Evolutionary conservation across 768 basidiomycete species (phyloP).

Genomic region (Hemileccinum rubropunctum): DNA sequence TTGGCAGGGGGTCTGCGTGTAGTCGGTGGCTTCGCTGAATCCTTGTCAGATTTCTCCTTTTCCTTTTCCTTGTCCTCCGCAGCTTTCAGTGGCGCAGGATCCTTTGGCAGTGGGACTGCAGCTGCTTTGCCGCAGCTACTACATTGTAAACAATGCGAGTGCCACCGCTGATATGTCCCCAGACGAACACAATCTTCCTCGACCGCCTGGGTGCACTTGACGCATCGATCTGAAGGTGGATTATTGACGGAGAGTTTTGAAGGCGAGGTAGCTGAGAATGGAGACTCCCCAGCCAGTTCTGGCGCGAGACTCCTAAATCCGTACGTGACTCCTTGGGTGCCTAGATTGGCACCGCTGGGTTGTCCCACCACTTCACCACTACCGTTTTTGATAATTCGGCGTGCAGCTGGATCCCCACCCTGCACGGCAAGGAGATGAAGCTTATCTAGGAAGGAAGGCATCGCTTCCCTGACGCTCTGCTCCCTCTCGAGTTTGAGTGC

Average conservation of each 20-base stretch:
- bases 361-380: slow-evolving; percentile 56
- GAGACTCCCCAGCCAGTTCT: slow-evolving; percentile 86
- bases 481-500: slow-evolving; percentile 95
- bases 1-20: slow-evolving; percentile 77
- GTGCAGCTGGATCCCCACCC: slow-evolving; percentile 75
- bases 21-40: slow-evolving; percentile 58
- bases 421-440: slow-evolving; percentile 88
- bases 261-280: slow-evolving; percentile 47
- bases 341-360: slow-evolving; percentile 51
- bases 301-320: slow-evolving; percentile 91
- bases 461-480: slow-evolving; percentile 74
- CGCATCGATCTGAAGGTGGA: slow-evolving; percentile 88
- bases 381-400: slow-evolving; percentile 71
- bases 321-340: slow-evolving; percentile 86
- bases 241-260: slow-evolving; percentile 58
- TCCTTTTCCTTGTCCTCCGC: slow-evolving; percentile 48
- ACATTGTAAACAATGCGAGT: slow-evolving; percentile 91
- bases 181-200: slow-evolving; percentile 96
- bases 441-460: slow-evolving; percentile 89
- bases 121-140: slow-evolving; percentile 74
- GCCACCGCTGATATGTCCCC: slow-evolving; percentile 97
- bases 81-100: slow-evolving; percentile 47
- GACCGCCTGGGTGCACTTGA: slow-evolving; percentile 84
- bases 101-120: slow-evolving; percentile 57
- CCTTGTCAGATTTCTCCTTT: slow-evolving; percentile 40